Conservation (phyloP, 1,284 basidiomycete species). For the Tilletia indica region DNA sequence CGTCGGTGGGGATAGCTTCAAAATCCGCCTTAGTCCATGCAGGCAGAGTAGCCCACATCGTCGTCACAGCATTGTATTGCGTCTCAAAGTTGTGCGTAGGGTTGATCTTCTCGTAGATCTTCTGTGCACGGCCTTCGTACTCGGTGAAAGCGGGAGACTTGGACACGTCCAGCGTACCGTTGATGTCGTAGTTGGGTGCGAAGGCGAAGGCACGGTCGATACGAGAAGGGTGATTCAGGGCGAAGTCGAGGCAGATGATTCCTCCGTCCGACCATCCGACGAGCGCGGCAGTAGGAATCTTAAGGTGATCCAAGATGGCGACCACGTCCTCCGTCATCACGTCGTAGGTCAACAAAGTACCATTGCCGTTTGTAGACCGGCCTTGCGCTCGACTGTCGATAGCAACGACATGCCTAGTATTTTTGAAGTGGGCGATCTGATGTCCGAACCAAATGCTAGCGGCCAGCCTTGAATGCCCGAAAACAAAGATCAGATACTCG, state of each 20-base stretch:
- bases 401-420: slow-evolving; percentile 7
- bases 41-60: slow-evolving; percentile 15
- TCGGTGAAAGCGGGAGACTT: slow-evolving; percentile 17
- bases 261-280: slow-evolving; percentile 24
- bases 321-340: slow-evolving; percentile 24
- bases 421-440: slow-evolving; percentile 7
- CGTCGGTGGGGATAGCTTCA: not conserved
- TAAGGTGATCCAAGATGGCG: slow-evolving; percentile 19
- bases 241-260: slow-evolving; percentile 10
- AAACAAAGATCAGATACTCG: not conserved
- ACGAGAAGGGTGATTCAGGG: not conserved
- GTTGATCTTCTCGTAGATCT: slow-evolving; percentile 9
- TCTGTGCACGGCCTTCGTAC: not conserved
- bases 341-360: slow-evolving; percentile 18
- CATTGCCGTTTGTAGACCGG: slow-evolving; percentile 18
- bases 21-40: not conserved
- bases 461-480: not conserved
- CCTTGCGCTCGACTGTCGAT: slow-evolving; percentile 23
- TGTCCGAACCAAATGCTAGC: slow-evolving; percentile 3
- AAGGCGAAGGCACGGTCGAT: slow-evolving; percentile 15
- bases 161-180: slow-evolving; percentile 4
- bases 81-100: not conserved
- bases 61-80: slow-evolving; percentile 9
- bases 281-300: slow-evolving; percentile 9
- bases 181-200: slow-evolving; percentile 17